Conservation (phyloP, 148 eudicot species). For the Pouteria glomerata region DNA sequence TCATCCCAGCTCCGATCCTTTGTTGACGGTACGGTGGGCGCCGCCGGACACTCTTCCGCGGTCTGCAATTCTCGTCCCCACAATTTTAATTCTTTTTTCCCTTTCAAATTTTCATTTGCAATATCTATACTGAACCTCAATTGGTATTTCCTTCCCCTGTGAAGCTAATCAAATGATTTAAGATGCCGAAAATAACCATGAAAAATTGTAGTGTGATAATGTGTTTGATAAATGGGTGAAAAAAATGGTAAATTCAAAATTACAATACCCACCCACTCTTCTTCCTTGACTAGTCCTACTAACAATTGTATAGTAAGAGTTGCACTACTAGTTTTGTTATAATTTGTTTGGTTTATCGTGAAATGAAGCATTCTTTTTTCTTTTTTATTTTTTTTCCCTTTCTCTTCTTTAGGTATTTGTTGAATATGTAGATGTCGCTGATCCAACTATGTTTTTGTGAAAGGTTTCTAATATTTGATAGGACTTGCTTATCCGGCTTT, state of each 20-base stretch:
- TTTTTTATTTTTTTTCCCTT: not conserved
- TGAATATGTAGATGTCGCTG: too few species aligned
- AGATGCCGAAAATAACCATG: too few species aligned
- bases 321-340: not conserved
- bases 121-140: too few species aligned
- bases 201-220: too few species aligned
- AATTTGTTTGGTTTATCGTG: not conserved
- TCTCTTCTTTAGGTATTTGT: too few species aligned
- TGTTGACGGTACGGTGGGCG: slow-evolving; percentile 92
- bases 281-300: not conserved
- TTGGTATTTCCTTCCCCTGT: too few species aligned
- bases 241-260: too few species aligned
- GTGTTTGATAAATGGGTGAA: too few species aligned
- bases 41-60: slow-evolving; percentile 87
- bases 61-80: slow-evolving; percentile 36
- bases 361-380: not conserved
- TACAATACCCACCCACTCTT: not conserved
- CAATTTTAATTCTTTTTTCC: not conserved
- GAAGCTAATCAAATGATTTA: too few species aligned
- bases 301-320: too few species aligned
- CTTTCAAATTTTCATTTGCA: not conserved
- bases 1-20: slow-evolving; percentile 48
- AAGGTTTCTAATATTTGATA: not conserved
- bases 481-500: not conserved
- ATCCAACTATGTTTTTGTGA: not conserved